A percentile compares a stretch with the other conserved stretches of the same genome.
phyloP scores from a whole-genome alignment of 306 rosid genomes.

The Trifolium pratense region DNA sequence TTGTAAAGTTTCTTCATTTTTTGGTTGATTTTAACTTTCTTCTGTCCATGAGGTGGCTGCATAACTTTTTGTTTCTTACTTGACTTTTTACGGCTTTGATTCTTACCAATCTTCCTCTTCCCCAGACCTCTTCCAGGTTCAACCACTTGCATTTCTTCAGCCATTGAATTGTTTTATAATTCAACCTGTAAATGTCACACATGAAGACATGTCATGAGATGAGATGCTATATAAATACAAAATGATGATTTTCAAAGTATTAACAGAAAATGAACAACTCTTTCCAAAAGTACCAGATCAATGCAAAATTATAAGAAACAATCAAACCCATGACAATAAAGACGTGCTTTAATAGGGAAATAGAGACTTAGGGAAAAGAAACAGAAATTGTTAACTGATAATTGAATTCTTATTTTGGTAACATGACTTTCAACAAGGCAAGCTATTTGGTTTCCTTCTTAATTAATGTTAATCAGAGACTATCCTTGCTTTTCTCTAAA shows the following conservation, averaged over 20 bases:
- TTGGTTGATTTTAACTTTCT: conserved; percentile 65
- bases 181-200: conserved; percentile 31
- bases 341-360: not conserved
- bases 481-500: not conserved
- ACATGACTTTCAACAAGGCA: not conserved
- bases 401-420: not conserved
- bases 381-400: not conserved
- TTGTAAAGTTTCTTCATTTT: conserved; percentile 73
- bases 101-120: conserved; percentile 60
- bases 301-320: not conserved
- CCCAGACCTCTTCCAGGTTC: conserved; percentile 49
- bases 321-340: not conserved
- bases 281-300: not conserved
- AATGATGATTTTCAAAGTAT: not conserved
- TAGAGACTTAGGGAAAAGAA: not conserved
- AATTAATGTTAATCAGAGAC: not conserved
- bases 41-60: conserved; percentile 48
- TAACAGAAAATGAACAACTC: not conserved
- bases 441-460: not conserved
- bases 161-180: conserved; percentile 52
- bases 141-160: conserved; percentile 51
- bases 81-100: conserved; percentile 51
- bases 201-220: conserved; percentile 13
- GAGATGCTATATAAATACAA: not conserved
- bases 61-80: conserved; percentile 55